Conservation (phyloP, 106 monocot species). For the Dioscorea dumetorum region DNA sequence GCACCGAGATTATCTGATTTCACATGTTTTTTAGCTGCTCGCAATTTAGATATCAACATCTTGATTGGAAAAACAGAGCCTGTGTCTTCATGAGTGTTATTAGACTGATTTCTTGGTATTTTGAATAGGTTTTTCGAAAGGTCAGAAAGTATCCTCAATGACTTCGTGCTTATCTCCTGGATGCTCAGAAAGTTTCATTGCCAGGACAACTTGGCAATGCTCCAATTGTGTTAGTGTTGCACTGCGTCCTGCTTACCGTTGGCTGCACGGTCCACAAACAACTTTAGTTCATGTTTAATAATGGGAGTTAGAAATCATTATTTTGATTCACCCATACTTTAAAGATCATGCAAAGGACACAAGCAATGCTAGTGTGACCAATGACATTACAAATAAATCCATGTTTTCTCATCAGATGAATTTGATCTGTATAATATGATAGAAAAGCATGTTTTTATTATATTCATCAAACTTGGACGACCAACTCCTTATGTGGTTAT, state of each 20-base stretch:
- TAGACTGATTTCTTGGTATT: constrained; percentile 2
- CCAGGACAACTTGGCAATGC: constrained; percentile 78
- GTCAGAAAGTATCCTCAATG: constrained; percentile 70
- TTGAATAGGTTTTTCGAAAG: constrained; percentile 36
- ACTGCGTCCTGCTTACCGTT: constrained; percentile 71
- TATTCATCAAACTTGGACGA: no score
- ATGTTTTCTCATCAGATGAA: no score
- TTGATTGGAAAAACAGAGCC: constrained; percentile 20
- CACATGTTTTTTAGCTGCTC: constrained; percentile 39
- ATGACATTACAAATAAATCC: no score
- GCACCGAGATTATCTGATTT: constrained; percentile 30
- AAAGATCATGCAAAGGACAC: no score
- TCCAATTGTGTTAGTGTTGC: constrained; percentile 74
- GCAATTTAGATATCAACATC: constrained; percentile 48
- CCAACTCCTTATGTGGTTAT: no score
- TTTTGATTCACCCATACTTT: no score
- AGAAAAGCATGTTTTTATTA: no score
- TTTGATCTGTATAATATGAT: no score
- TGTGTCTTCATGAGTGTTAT: constrained; percentile 8
- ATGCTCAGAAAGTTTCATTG: constrained; percentile 78
- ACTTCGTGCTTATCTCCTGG: constrained; percentile 82
- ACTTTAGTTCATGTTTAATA: no score
- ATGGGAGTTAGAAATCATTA: no score
- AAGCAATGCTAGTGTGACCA: no score
- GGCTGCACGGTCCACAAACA: constrained; percentile 74